Base-by-base conservation (phyloP, 2,329 filamentous ascomycete species). In the Coniella lustricola region DNA sequence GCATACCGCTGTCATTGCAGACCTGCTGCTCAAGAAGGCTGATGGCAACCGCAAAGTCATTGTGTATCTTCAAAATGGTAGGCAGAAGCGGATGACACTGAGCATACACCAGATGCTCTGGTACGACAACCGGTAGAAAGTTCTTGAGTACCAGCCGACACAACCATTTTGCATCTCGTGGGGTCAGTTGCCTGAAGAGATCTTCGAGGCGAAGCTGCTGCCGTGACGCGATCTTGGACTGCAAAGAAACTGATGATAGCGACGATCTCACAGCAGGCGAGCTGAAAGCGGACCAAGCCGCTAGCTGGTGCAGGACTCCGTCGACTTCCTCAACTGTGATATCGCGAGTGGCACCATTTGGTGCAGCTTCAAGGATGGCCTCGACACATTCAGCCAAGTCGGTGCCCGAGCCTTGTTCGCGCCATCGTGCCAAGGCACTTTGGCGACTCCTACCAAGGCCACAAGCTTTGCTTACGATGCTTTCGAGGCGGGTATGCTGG, bases 81-180 rank as follows among this genome's bases (percentile, higher is more conserved):
- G 87, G 86, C 0, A 95, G 69, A 1, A 85, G 67, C 33, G 82
- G 81, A 61, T 95, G 84, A 45, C 84, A 85, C 16, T 71, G 72
- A 12, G 68, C 67, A 40, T 86, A 72, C 0, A 87, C 65, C 16
- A 76, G 62, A 1, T 64, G 55, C 7, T 70, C 66, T 18, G 89
- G 79, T 2, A 94, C 60, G 2, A 75, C 62, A 0, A 90, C 71
- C 0, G 85, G 84, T n/a, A 76, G 72, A 51, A 84, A 87, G 54
- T 83, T 77, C 60, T 94, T 93, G 22, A 95, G 69, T 5, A 95
- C 72, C 25, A 96, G 70, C 3, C 90, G 77, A 0, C 87, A 87
- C 10, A 95, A 73, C 90, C 90, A 96, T 66, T 95, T 95, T 3
- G 83, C 85, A 60, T 95, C 87, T 37, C 72, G 71, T 3, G 87